These are phyloP conservation scores for Coemansia sp. DNA, from an alignment of 192 early-diverging fungal genomes.

Conservation along the genomic window DNA sequence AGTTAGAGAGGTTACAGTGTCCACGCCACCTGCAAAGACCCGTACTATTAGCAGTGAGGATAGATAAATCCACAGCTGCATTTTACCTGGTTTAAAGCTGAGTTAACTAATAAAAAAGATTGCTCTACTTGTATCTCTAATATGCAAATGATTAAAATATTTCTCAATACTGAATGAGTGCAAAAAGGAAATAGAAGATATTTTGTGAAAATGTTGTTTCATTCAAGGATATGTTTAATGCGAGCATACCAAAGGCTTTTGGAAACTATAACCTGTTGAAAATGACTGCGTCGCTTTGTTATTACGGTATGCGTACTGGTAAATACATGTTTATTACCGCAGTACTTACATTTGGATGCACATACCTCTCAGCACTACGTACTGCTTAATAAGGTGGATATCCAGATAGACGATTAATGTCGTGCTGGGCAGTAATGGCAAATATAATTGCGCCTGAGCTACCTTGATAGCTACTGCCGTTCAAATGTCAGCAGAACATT, in stretches of 20 bases:
- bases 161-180: background rate
- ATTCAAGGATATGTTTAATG: too few relatives aligned
- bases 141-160: background rate
- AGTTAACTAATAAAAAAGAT: background rate
- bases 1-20: background rate
- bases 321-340: background rate
- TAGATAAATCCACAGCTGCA: background rate
- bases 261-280: too few relatives aligned
- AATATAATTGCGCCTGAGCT: too few relatives aligned
- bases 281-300: too few relatives aligned
- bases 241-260: too few relatives aligned
- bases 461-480: too few relatives aligned
- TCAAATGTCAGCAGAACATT: too few relatives aligned
- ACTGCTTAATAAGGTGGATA: too few relatives aligned
- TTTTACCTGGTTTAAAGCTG: background rate
- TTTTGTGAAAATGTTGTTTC: background rate
- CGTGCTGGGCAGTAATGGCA: too few relatives aligned
- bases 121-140: background rate
- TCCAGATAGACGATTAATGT: too few relatives aligned
- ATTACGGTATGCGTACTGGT: background rate
- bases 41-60: background rate
- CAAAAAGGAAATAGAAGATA: background rate
- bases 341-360: background rate
- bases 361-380: too few relatives aligned
- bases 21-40: background rate